Percentiles rank a stretch among this genome's conserved stretches.
These are phyloP conservation scores for Trichoderma endophyticum DNA, from an alignment of 2,329 filamentous ascomycete species.

Conservation along the genomic window DNA sequence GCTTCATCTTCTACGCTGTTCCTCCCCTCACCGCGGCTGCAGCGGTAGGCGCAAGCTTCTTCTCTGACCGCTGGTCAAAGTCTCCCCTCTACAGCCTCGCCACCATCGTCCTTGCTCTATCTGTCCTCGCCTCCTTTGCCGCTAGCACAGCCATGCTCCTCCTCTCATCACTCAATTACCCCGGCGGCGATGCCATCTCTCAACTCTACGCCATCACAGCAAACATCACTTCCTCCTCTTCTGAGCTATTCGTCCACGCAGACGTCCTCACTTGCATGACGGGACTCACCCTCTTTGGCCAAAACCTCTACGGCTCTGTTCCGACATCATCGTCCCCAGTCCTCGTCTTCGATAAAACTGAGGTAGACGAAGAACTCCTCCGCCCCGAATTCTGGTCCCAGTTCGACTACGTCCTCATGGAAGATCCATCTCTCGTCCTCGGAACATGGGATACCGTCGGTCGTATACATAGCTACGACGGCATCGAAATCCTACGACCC, in stretches of 20 bases:
- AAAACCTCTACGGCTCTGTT: conserved; percentile 41
- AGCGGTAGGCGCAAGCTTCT: conserved; percentile 67
- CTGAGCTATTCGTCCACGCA: conserved; percentile 51
- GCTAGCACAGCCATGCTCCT: conserved; percentile 66
- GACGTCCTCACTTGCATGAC: conserved; percentile 70
- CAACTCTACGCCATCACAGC: conserved; percentile 43
- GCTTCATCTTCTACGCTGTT: conserved; percentile 87
- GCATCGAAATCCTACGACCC: conserved; percentile 56
- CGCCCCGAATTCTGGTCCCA: conserved; percentile 57
- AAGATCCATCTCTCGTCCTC: conserved; percentile 46
- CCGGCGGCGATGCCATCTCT: conserved; percentile 75
- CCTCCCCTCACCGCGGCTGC: conserved; percentile 77
- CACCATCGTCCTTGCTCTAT: conserved; percentile 54
- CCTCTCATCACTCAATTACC: conserved; percentile 87
- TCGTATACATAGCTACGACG: conserved; percentile 56
- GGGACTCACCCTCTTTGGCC: conserved; percentile 63
- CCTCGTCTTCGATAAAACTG: conserved; percentile 60
- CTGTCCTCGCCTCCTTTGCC: conserved; percentile 57
- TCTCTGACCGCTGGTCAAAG: conserved; percentile 66
- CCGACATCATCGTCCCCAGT: conserved; percentile 28
- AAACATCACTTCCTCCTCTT: conserved; percentile 23
- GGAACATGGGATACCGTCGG: conserved; percentile 56
- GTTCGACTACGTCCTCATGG: conserved; percentile 61
- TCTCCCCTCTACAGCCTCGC: conserved; percentile 53
- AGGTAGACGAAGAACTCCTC: conserved; percentile 44